Percentiles rank a stretch among this genome's conserved stretches.
These are phyloP conservation scores for Penicillium waksmanii DNA, from an alignment of 495 filamentous ascomycete genomes.

Conservation along the genomic window DNA sequence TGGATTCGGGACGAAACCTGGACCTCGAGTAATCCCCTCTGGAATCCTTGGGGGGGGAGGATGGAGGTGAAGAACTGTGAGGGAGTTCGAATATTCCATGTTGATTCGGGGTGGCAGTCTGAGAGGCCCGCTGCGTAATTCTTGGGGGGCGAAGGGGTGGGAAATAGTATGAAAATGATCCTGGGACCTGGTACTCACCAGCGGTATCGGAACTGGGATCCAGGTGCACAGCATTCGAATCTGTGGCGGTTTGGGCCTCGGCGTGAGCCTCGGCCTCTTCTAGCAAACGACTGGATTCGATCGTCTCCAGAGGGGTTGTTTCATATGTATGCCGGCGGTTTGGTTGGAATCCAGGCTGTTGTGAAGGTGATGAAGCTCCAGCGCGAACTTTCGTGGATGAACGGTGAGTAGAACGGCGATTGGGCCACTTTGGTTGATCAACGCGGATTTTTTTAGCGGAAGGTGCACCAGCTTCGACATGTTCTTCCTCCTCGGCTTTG, in stretches of 20 bases:
- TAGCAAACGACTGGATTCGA: constrained; percentile 14
- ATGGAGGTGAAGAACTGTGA: not conserved
- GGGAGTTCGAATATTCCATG: not conserved
- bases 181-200: not conserved
- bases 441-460: not conserved
- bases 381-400: not conserved
- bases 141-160: not conserved
- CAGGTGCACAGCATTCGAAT: not conserved
- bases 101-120: not conserved
- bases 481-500: constrained; percentile 4
- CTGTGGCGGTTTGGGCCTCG: not conserved
- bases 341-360: constrained; percentile 11
- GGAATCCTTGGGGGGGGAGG: not conserved
- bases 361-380: constrained; percentile 6
- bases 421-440: not conserved
- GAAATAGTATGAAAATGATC: not conserved
- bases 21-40: not conserved
- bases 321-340: constrained; percentile 11
- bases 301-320: constrained; percentile 10
- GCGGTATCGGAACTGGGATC: not conserved
- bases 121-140: not conserved
- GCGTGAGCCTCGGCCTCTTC: not conserved
- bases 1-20: not conserved
- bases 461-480: not conserved
- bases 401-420: not conserved